Percentiles rank a stretch among this genome's conserved stretches.
phyloP scores from a whole-genome alignment of 1,284 basidiomycete genomes.

The Boletus smithii region DNA sequence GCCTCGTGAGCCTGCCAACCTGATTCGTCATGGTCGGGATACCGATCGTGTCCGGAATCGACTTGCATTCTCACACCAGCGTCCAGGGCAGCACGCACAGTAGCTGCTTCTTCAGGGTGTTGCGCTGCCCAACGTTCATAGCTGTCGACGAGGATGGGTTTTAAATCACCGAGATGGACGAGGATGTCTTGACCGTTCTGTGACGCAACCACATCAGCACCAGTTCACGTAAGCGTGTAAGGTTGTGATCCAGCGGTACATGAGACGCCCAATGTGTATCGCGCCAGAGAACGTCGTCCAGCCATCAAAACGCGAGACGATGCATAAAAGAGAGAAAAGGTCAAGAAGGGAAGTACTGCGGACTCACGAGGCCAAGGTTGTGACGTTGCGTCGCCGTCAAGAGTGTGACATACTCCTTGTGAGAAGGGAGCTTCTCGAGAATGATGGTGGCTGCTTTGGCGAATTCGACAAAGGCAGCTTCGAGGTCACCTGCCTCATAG shows the following conservation, averaged over 20 bases:
- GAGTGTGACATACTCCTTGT: constrained; percentile 36
- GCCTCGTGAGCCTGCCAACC: constrained; percentile 40
- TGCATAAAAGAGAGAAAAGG: neutral
- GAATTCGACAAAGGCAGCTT: constrained; percentile 38
- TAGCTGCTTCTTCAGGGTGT: constrained; percentile 34
- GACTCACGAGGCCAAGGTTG: constrained; percentile 40
- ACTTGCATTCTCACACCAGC: constrained; percentile 21
- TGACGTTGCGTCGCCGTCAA: constrained; percentile 37
- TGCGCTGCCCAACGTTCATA: constrained; percentile 46
- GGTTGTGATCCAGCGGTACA: no score
- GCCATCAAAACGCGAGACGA: no score
- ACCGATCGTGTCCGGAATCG: constrained; percentile 27
- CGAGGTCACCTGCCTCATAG: constrained; percentile 29
- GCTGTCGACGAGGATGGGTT: constrained; percentile 49
- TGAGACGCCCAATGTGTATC: no score
- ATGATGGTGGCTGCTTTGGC: constrained; percentile 43
- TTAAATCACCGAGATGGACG: constrained; percentile 47
- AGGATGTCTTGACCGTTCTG: constrained; percentile 73
- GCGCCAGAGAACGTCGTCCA: no score
- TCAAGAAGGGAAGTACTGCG: constrained; percentile 10
- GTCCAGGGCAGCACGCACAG: constrained; percentile 20
- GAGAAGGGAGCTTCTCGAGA: constrained; percentile 41
- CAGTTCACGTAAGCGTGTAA: constrained; percentile 4
- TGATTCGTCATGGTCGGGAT: constrained; percentile 37
- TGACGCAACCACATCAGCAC: constrained; percentile 24